Evolutionary conservation across 495 filamentous ascomycete genomes (phyloP).

Genomic region (Xylaria scruposa): DNA sequence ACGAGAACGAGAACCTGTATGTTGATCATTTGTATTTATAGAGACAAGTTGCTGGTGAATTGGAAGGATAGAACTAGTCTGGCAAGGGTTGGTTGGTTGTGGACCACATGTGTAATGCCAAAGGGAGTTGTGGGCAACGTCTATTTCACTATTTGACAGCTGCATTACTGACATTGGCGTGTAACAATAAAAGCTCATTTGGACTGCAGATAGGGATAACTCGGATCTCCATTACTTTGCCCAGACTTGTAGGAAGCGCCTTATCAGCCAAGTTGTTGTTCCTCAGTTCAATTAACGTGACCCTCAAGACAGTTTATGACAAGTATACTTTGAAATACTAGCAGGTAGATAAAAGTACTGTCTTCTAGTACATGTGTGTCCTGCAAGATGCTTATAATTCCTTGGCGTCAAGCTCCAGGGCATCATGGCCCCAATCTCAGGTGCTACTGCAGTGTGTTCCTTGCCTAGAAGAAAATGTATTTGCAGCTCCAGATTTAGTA

Average conservation of each 20-base stretch:
- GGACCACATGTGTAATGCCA: background rate
- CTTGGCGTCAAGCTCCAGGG: background rate
- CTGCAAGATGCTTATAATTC: background rate
- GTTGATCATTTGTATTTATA: background rate
- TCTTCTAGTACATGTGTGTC: background rate
- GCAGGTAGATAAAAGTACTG: background rate
- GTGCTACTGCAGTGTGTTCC: background rate
- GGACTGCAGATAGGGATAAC: background rate
- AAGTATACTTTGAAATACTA: background rate
- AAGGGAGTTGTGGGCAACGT: background rate
- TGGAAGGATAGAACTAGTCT: slow-evolving; percentile 2
- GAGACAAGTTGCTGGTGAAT: background rate
- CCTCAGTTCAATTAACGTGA: background rate
- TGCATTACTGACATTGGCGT: slow-evolving; percentile 13
- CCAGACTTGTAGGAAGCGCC: background rate
- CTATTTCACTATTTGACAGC: background rate
- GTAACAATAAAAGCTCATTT: slow-evolving; percentile 1
- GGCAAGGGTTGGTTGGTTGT: background rate
- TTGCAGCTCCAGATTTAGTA: slow-evolving; percentile 21
- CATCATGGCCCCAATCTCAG: slow-evolving; percentile 1
- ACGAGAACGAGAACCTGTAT: background rate
- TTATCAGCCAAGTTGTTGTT: background rate
- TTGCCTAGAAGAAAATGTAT: background rate
- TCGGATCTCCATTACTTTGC: background rate
- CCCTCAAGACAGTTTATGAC: background rate